A percentile compares a stretch with the other conserved stretches of the same genome.
Conservation (phyloP, 768 basidiomycete species). For the Mycena albidolilacea region DNA sequence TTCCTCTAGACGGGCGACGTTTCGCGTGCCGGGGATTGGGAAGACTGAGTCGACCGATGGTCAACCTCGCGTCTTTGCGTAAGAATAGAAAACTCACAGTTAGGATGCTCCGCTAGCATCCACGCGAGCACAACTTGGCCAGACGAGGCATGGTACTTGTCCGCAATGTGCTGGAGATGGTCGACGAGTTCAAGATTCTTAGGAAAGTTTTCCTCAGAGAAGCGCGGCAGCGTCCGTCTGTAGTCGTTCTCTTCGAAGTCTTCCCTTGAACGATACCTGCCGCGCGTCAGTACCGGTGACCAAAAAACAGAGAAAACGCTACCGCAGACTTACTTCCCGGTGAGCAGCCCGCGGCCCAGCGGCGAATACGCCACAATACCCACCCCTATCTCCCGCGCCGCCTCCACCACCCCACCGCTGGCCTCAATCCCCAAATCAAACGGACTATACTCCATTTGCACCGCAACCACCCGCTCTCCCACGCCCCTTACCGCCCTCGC, state of each 20-base stretch:
- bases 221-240: conserved; percentile 49
- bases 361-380: conserved; percentile 52
- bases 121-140: conserved; percentile 48
- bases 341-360: conserved; percentile 55
- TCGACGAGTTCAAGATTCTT: conserved; percentile 58
- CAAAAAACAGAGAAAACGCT: background rate
- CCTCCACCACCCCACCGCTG: conserved; percentile 44
- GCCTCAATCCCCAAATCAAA: conserved; percentile 47
- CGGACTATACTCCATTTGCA: conserved; percentile 51
- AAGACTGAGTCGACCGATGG: conserved; percentile 35
- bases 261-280: conserved; percentile 48
- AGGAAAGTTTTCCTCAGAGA: conserved; percentile 60
- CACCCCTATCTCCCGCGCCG: conserved; percentile 48
- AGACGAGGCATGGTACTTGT: conserved; percentile 49
- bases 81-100: conserved; percentile 17
- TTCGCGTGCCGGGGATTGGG: conserved; percentile 50
- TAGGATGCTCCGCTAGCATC: conserved; percentile 41
- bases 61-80: background rate
- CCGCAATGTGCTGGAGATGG: conserved; percentile 48
- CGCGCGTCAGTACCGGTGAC: conserved; percentile 30
- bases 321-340: conserved; percentile 44
- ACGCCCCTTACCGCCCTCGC: conserved; percentile 48
- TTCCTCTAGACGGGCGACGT: conserved; percentile 52
- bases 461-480: conserved; percentile 46
- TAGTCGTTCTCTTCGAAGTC: conserved; percentile 55